Conservation (phyloP, 495 filamentous ascomycete species). For the Thermothielavioides terrestris region DNA sequence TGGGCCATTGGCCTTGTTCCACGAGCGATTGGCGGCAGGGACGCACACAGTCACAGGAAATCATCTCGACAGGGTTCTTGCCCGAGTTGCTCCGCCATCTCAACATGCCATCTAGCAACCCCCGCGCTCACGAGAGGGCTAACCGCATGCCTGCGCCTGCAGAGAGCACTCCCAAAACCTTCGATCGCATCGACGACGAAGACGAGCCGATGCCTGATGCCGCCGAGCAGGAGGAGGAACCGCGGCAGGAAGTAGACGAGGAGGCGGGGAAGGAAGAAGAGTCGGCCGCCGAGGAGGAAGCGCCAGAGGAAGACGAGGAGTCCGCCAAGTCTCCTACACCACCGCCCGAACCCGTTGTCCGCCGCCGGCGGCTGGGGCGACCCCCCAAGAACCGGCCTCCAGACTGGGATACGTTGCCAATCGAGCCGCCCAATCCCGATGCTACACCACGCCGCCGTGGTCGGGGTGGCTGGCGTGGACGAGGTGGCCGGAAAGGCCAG, state of each 20-base stretch:
- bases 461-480: conserved; percentile 56
- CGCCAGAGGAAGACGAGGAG: conserved; percentile 35
- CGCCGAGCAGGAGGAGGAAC: conserved; percentile 34
- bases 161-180: conserved; percentile 45
- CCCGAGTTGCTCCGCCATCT: no score
- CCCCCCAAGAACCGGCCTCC: conserved; percentile 76
- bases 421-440: conserved; percentile 47
- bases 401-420: conserved; percentile 57
- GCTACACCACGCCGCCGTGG: conserved; percentile 56
- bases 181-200: conserved; percentile 43
- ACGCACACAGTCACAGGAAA: no score
- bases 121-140: background rate
- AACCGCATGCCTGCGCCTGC: conserved; percentile 4
- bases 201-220: conserved; percentile 44
- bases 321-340: conserved; percentile 41
- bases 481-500: conserved; percentile 66
- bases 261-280: conserved; percentile 31
- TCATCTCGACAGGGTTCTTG: no score
- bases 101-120: background rate
- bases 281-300: conserved; percentile 34
- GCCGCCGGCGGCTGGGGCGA: conserved; percentile 73
- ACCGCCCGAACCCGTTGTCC: conserved; percentile 51
- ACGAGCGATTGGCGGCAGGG: no score
- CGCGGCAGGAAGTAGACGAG: conserved; percentile 25
- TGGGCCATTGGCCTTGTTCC: background rate